Evolutionary conservation across 345 rosid genomes (phyloP), one percentile per base, ranked within the genome.

Genomic region (Salix dunnii): DNA sequence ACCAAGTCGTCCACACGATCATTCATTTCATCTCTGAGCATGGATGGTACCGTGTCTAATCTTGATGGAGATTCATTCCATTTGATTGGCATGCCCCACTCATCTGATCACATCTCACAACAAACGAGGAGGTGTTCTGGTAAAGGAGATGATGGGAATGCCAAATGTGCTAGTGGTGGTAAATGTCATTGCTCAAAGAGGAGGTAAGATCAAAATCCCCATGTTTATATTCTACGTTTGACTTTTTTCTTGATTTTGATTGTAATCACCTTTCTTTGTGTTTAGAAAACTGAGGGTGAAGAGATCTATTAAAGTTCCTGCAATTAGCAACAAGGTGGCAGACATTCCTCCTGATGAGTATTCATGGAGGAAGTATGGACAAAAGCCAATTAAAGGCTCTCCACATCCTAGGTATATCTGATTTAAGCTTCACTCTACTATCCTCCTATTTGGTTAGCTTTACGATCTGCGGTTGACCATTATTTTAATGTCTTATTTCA

Each of bases 281-380:
- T 51, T 49, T 70, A 90, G 97, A 86, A 92, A 90, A 84, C 81
- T 80, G 42, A 87, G 90, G 79, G 77, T 90, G 69, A 90, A 89
- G 81, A 83, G 91, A 75, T 85, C 94, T 1, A 92, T 92, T 43
- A 90, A 90, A 77, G 93, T 90, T n/a, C 97, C 97, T 80, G 97
- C 97, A 55, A 88, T 92, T 21, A 92, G 97, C 74, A 90, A 90
- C 87, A 92, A 88, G 88, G 84, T 90, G 73, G 93, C 97, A 2
- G 94, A 92, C 82, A 90, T 92, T 76, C 97, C 97, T 69, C 90
- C 93, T 20, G 97, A 92, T 84, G 97, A 92, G 82, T 90, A 85
- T 74, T 87, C 97, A 38, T 92, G 97, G 97, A 90, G 93, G 77
- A 92, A 92, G 74, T 92, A 92, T 62, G 97, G 97, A 20, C 97